Conservation (phyloP, 371 early-diverging fungal genomes). For the Cokeromyces recurvatus region DNA sequence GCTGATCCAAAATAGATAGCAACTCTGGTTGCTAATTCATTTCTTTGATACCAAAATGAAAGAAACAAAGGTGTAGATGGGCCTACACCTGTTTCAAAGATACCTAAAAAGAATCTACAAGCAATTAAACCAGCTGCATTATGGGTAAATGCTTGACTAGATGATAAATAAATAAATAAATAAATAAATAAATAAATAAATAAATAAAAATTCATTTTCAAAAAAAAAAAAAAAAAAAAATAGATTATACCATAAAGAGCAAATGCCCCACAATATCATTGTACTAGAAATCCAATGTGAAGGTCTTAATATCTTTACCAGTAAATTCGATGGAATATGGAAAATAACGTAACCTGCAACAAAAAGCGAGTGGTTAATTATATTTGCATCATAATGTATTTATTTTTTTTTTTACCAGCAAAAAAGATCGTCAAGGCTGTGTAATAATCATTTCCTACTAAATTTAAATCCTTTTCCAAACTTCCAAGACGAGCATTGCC, state of each 20-base stretch:
- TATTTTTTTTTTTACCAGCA: slow-evolving; percentile 20
- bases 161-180: too few species aligned
- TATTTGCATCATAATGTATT: neutral
- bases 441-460: slow-evolving; percentile 37
- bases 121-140: slow-evolving; percentile 47
- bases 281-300: slow-evolving; percentile 36
- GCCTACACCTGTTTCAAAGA: slow-evolving; percentile 39
- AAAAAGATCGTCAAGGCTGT: slow-evolving; percentile 39
- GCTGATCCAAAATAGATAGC: slow-evolving; percentile 39
- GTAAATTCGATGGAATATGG: slow-evolving; percentile 35
- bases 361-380: too few species aligned
- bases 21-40: slow-evolving; percentile 35
- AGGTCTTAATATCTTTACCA: slow-evolving; percentile 31
- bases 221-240: too few species aligned
- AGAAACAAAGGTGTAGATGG: slow-evolving; percentile 31
- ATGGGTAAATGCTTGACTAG: slow-evolving; percentile 45
- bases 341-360: slow-evolving; percentile 25
- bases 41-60: slow-evolving; percentile 41
- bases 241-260: slow-evolving; percentile 39
- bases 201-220: too few species aligned
- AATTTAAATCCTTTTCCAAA: slow-evolving; percentile 30
- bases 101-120: slow-evolving; percentile 60
- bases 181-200: too few species aligned
- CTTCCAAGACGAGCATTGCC: slow-evolving; percentile 42
- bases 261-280: slow-evolving; percentile 40